A percentile compares a stretch with the other conserved stretches of the same genome.
Conservation (phyloP, 1,284 basidiomycete genomes). For the Mrakiaceae sp. region DNA sequence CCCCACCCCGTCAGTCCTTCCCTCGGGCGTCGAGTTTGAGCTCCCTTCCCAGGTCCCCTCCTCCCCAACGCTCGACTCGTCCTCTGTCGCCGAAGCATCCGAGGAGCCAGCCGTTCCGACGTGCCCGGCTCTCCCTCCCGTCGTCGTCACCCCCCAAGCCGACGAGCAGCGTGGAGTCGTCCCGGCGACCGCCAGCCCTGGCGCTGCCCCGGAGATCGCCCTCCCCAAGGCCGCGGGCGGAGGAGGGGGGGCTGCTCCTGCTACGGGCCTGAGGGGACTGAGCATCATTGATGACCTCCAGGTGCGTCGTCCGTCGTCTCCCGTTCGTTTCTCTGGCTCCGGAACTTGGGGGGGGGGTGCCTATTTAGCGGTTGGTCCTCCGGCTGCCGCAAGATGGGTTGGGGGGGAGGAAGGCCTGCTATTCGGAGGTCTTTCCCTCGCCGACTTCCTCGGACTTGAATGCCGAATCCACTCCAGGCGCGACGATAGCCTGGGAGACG, state of each 20-base stretch:
- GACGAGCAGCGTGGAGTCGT: background rate
- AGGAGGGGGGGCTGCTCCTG: background rate
- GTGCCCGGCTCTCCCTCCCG: background rate
- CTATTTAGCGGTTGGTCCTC: background rate
- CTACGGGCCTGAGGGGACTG: background rate
- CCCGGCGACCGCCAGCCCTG: background rate
- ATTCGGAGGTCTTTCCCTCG: no score
- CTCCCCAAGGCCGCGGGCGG: background rate
- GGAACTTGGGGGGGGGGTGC: background rate
- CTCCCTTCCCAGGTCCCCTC: background rate
- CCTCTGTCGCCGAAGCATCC: background rate
- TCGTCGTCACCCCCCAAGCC: background rate
- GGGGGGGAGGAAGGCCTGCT: no score
- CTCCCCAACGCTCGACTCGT: background rate
- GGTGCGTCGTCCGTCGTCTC: background rate
- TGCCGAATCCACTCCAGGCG: background rate
- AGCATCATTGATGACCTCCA: constrained; percentile 18
- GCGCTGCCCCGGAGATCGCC: no score
- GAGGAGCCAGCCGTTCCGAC: background rate
- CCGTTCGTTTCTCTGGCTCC: background rate
- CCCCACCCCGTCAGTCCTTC: constrained; percentile 11
- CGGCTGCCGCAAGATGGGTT: no score
- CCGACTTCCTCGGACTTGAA: no score
- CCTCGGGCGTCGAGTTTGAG: constrained; percentile 13
- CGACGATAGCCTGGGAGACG: background rate